Percentiles rank a stretch among this genome's conserved stretches.
Conservation (phyloP, 116 monocot genomes). For the Papilionanthe hybrid region DNA sequence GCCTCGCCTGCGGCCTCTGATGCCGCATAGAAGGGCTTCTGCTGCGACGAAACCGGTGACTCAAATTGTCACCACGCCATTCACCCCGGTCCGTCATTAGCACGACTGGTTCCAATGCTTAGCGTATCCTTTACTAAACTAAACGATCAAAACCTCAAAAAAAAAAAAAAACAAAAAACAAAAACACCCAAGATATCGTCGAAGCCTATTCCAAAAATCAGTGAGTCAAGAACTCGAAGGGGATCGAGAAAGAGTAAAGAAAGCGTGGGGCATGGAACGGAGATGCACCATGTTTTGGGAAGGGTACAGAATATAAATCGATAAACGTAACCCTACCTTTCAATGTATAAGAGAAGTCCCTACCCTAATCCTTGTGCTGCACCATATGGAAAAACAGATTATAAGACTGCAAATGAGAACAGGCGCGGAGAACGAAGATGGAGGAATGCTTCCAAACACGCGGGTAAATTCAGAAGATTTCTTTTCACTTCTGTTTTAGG, state of each 20-base stretch:
- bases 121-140: not conserved
- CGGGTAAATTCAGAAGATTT: too few relatives aligned
- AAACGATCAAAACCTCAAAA: not conserved
- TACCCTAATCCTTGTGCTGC: not conserved
- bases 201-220: not conserved
- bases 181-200: not conserved
- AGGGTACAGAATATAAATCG: not conserved
- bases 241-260: not conserved
- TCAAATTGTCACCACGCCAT: not conserved
- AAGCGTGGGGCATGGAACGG: not conserved
- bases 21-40: conserved; percentile 24
- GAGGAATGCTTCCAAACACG: too few relatives aligned
- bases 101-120: not conserved
- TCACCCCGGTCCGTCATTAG: conserved; percentile 5
- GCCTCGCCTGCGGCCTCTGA: not conserved
- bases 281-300: not conserved
- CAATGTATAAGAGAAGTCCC: not conserved
- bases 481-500: too few relatives aligned
- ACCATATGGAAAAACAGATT: not conserved
- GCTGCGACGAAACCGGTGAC: conserved; percentile 15
- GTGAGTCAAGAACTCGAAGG: not conserved
- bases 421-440: not conserved
- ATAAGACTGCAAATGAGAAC: not conserved
- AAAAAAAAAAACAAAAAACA: not conserved
- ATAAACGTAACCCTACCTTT: not conserved